Conservation (phyloP, 106 monocot genomes). For the Dactylorhiza incarnata region DNA sequence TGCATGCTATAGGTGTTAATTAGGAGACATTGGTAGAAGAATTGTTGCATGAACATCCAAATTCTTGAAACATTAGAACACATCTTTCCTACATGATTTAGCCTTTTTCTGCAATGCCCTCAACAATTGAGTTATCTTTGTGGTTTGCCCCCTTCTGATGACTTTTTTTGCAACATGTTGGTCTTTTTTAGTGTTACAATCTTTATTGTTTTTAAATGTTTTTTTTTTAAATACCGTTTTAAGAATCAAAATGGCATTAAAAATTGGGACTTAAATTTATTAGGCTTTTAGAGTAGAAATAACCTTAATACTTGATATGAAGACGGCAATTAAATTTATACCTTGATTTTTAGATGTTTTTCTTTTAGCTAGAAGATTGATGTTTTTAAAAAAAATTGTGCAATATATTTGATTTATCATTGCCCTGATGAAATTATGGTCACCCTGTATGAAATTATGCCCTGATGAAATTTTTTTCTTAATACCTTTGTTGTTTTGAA, state of each 20-base stretch:
- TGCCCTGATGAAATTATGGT: too few species aligned
- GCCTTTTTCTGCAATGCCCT: too few species aligned
- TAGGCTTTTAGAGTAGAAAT: not conserved
- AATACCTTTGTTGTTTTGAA: too few species aligned
- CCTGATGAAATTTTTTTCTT: too few species aligned
- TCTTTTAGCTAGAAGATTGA: not conserved
- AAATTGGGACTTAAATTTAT: not conserved
- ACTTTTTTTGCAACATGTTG: too few species aligned
- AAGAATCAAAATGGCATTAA: not conserved
- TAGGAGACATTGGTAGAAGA: not conserved
- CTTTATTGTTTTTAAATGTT: not conserved
- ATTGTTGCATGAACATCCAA: not conserved
- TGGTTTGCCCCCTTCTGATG: too few species aligned
- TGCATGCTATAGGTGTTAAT: not conserved
- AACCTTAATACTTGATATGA: not conserved
- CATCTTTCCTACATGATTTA: slow-evolving; percentile 2
- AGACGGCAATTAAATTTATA: not conserved
- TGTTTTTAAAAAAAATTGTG: not conserved
- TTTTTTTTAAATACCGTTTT: not conserved
- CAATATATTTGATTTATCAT: too few species aligned
- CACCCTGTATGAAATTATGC: too few species aligned
- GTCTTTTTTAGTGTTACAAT: too few species aligned
- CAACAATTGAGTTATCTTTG: too few species aligned
- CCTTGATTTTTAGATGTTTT: not conserved
- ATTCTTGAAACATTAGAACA: not conserved